Base-by-base conservation (phyloP, 495 filamentous ascomycete genomes). In the Aeminium ludgeri region DNA sequence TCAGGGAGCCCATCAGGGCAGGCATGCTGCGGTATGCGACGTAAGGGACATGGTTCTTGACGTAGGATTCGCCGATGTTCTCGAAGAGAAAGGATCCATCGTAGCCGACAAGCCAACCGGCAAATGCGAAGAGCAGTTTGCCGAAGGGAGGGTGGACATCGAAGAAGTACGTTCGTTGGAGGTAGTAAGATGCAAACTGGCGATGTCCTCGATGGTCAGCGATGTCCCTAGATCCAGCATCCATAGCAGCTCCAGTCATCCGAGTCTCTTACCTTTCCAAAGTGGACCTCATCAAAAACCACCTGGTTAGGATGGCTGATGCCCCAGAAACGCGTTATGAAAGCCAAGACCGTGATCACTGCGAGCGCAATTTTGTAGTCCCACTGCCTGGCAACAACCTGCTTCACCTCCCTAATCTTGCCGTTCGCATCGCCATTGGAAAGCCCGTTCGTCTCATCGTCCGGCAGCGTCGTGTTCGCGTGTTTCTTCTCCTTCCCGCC, bases 281-380 rank as follows among this genome's bases (percentile, higher is more conserved):
- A 99, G 62, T 99, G 89, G 34, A 99, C 89, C 62, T 99, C 89
- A 51, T 99, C 89, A 57, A 99, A 99, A 30, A 99, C 91, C 19
- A 99, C 89, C 62, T 95, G 78, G 55, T 89, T 79, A 10, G 89
- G 89, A 62, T 94, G 85, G 44, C 69, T 79, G 56, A 99, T 92
- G 41, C 82, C 86, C 69, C 78, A 96, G 64, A 96, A 99, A 47
- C 89, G 69, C 20, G 89, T 95, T 40, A 82, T 57, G 57, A 96
- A 96, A 36, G 86, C 87, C 50, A 91, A 55, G 31, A 70, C 53
- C 6, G 87, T 96, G 54, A 96, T 73, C 49, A 93, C 56, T 29
- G 60, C 55, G 41, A 94, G 66, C 44, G 74, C 82, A 51, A 91
- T 62, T 69, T 82, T 79, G 68, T 93, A 92, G 56, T 86, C 82